Base-by-base conservation (phyloP, 192 early-diverging fungal genomes). In the Cetraspora pellucida region DNA sequence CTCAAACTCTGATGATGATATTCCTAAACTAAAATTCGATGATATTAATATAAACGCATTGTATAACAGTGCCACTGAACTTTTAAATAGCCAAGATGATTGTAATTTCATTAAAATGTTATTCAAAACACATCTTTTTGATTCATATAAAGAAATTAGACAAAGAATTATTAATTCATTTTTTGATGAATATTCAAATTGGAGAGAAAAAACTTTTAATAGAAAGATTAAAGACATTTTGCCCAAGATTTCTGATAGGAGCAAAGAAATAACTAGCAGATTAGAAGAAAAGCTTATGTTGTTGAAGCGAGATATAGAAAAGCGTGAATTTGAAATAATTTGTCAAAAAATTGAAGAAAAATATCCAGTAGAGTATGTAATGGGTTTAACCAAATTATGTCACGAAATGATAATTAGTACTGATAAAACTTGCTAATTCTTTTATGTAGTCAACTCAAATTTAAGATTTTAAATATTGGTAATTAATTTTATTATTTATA, bases 221-320 rank as follows among this genome's bases (percentile, higher is more conserved):
- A 19, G 17, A 19, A 64, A 64, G 8, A 37, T 64, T 31, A 64
- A 64, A n/a, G 28, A 64, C 3, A 64, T 64, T 64, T 17, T 64
- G 13, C 61, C 63, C 10, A 19, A 28, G n/a, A 14, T 37, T 37
- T 10, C 7, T 21, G 50, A n/a, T n/a, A n/a, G 19, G 13, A 54
- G 8, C 7, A 2, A 37, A 44, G 43, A 65, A 13, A 65, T 8
- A 65, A 65, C 17, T 65, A 44, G 2, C n/a, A 65, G n/a, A 43
- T 65, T 65, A 16, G 37, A 23, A 0, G 37, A 45, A 23, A 19
- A 65, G 43, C 43, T 65, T 43, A 19, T 43, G 10, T 37, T 10
- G 43, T 27, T 37, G 2, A 65, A 65, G 43, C 17, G 9, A 31
- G 31, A 44, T 1, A 8, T 45, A 9, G 37, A 65, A 28, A 37